A percentile compares a stretch with the other conserved stretches of the same genome.
Conservation (phyloP, 139 green algal species). For the Chlorella sp. region DNA sequence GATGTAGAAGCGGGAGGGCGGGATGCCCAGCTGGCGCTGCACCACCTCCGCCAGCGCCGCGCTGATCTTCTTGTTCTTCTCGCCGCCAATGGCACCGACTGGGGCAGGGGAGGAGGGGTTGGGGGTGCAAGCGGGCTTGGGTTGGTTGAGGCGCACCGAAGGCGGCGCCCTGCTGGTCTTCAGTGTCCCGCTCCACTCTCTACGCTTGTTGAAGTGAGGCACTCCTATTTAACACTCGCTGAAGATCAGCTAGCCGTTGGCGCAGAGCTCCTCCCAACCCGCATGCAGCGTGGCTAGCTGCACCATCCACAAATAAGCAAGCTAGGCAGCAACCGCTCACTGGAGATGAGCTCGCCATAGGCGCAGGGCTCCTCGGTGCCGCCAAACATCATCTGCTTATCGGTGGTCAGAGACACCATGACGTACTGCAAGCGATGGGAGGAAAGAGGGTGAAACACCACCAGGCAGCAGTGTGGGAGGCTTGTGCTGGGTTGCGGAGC, state of each 20-base stretch:
- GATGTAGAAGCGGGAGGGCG: slow-evolving; percentile 57
- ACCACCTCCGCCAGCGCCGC: slow-evolving; percentile 55
- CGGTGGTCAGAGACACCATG: slow-evolving; percentile 49
- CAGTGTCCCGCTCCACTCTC: too few relatives aligned
- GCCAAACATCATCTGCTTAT: slow-evolving; percentile 53
- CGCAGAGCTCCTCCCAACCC: too few relatives aligned
- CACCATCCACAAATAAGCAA: too few relatives aligned
- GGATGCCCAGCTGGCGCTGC: slow-evolving; percentile 50
- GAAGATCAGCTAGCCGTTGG: too few relatives aligned
- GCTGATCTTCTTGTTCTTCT: slow-evolving; percentile 56
- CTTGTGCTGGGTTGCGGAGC: too few relatives aligned
- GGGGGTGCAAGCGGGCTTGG: neutral
- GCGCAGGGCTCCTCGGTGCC: slow-evolving; percentile 64
- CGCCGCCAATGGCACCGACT: slow-evolving; percentile 55
- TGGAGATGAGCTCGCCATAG: slow-evolving; percentile 62
- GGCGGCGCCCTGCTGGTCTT: neutral
- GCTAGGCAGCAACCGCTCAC: slow-evolving; percentile 32
- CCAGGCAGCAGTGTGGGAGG: too few relatives aligned
- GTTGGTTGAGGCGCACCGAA: neutral
- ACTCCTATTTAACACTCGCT: too few relatives aligned
- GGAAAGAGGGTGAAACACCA: neutral
- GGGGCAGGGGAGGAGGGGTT: neutral
- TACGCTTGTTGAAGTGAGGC: too few relatives aligned
- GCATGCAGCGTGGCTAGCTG: too few relatives aligned
- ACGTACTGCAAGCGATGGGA: slow-evolving; percentile 48